Evolutionary conservation across 1,284 basidiomycete genomes (phyloP), one percentile per base, ranked within the genome.

Genomic region (Agaricales sp.): DNA sequence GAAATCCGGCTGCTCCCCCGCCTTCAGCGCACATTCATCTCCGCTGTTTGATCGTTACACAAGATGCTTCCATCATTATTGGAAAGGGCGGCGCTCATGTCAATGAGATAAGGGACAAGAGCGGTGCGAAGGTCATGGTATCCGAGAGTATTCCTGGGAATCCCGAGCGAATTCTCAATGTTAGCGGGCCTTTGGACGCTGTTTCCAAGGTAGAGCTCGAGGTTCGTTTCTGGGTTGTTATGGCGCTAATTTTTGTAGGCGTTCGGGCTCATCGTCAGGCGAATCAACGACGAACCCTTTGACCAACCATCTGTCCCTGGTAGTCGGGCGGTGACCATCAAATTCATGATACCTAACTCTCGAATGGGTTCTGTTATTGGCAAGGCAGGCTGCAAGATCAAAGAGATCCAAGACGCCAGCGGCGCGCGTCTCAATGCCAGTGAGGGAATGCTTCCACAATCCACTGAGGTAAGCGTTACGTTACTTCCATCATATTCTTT

Each of bases 291-390:
- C 64, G 96, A 99, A 65, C 95, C 96, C 1, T 98, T 95, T 64
- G 95, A 98, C 62, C 86, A 92, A 49, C 90, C 96, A 8, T 99
- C 96, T 22, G 88, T 99, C 3, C 96, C 96, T 41, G 96, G 96
- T 50, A 96, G 92, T 59, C 82, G 95, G 51, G 94, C 96, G 20
- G 95, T 98, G 50, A 99, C 96, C 21, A 98, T 99, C 74, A 96
- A 98, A 68, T 97, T 96, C 65, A 98, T 99, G 82, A 95, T 99
- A 48, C 96, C 96, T 57, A 97, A 99, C 70, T 95, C 93, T 14
- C 87, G 95, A 52, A 99, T 99, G 96, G 96, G 96, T 30, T 96
- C 92, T 26, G 92, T 99, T 52, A 99, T 99, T 60, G 96, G 96
- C 53, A 97, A 96, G 66, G 88, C 87, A 55, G 96, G 96, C 21